Evolutionary conservation across 2,329 filamentous ascomycete genomes (phyloP), one percentile per base, ranked within the genome.

Genomic region (Colletotrichum salicis): DNA sequence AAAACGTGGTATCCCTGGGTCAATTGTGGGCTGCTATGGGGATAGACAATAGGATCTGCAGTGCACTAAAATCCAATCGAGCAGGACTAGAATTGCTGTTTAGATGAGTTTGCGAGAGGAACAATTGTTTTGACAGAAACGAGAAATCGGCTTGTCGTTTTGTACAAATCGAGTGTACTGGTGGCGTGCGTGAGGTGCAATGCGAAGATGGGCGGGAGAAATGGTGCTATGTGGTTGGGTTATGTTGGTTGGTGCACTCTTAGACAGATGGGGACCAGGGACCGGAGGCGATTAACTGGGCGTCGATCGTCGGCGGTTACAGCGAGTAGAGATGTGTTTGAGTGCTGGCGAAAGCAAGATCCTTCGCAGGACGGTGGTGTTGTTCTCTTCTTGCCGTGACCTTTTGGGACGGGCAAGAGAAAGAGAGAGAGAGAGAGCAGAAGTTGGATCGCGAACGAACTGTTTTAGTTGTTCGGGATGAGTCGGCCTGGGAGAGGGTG

Each of bases 401-500:
- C 59, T 67, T 35, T 24, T 24, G 57, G 41, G 22, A 29, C 51
- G 56, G 63, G 15, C 45, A 48, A 31, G 48, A 8, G 52, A 41
- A 10, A 37, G 10, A 37, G 35, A 37, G 35, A 37, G 35, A 56
- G 22, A 6, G 24, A 61, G 56, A 67, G 45, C 27, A 37, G n/a
- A 29, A 29, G 41, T 59, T 54, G 59, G 52, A 48, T 45, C 52
- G 15, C 54, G 59, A 63, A 62, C 41, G 45, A 37, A 24, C 7
- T 5, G 22, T n/a, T 48, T 31, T 45, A 31, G 54, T 59, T 45
- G 54, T 68, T 71, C 54, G 58, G 58, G 22, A 58, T 64, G 63
- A 61, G 64, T 71, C 69, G 69, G 64, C 64, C 64, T 31, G 54
- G 33, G 45, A 57, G 51, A 68, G 31, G 64, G 58, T 58, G 45